Conservation (phyloP, 139 green algal species). For the Chlamydomonas sp. region DNA sequence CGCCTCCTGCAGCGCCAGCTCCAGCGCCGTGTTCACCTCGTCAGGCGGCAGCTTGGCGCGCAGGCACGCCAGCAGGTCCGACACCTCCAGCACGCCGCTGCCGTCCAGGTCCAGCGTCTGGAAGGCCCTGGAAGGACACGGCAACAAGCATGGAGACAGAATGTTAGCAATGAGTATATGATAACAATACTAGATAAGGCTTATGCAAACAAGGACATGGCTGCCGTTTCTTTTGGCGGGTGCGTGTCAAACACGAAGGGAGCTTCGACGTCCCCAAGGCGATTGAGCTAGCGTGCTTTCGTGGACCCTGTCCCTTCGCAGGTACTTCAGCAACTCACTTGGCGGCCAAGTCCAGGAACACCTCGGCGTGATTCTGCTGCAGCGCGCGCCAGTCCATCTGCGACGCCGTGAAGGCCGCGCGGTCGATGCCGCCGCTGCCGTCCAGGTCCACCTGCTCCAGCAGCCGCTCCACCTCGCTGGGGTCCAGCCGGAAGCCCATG, state of each 20-base stretch:
- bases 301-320: too few relatives aligned
- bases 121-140: constrained; percentile 38
- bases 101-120: constrained; percentile 45
- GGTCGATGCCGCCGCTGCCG: constrained; percentile 43
- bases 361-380: constrained; percentile 64
- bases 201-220: too few relatives aligned
- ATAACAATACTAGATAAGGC: too few relatives aligned
- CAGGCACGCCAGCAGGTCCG: constrained; percentile 49
- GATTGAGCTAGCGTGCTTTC: too few relatives aligned
- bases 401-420: constrained; percentile 49
- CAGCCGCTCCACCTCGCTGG: constrained; percentile 47
- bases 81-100: constrained; percentile 43
- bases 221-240: too few relatives aligned
- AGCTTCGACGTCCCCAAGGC: too few relatives aligned
- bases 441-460: constrained; percentile 46
- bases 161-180: too few relatives aligned
- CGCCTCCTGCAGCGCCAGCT: constrained; percentile 44
- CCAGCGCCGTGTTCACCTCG: constrained; percentile 45
- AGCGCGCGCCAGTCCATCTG: constrained; percentile 69
- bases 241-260: too few relatives aligned
- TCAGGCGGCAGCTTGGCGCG: constrained; percentile 46
- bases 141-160: background rate
- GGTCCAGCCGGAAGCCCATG: constrained; percentile 46
- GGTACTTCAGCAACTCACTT: background rate
- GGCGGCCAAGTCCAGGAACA: constrained; percentile 73